Base-by-base conservation (phyloP, 345 rosid species). In the Eucalyptus cloeziana region DNA sequence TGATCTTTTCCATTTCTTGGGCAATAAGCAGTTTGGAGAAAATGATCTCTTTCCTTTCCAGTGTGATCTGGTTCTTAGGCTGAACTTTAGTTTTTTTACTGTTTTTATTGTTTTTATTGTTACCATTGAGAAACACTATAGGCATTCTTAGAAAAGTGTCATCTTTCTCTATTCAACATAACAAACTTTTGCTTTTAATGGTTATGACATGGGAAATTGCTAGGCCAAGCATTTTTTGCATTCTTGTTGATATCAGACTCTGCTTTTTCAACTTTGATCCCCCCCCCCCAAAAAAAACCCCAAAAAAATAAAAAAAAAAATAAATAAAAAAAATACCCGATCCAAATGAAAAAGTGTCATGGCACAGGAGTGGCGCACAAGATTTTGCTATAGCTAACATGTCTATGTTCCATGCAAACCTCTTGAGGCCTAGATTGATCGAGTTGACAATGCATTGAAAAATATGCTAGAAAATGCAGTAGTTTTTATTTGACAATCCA, bases 281-380 rank as follows among this genome's bases (percentile, higher is more conserved):
- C 10, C 37, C 19, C 3, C 19, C 1, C 43, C 44, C 4, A 2
- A 0, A 31, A 31, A 16, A 7, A 69, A 1, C 43, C 44, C 4
- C 3, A 0, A 31, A 31, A 16, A 7, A 69, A 67, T n/a, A 25
- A 0, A 58, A 58, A 5, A 58, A 10, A 24, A 16, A 9, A 45
- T 9, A 45, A 45, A 45, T 45, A 45, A 45, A 45, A 10, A 19
- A 52, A 19, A 19, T 4, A 8, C 27, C 62, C 4, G 4, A 58
- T 24, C 60, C 27, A 60, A 60, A 27, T 11, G 67, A 31, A 27
- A 6, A 27, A 27, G 67, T 52, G 58, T 52, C 58, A 52, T 19
- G 56, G 24, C 60, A 3, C 27, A 22, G 9, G 60, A 54, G 60
- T 12, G 71, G 37, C 17, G 9, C 3, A 62, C 15, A 30, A 62